A percentile compares a stretch with the other conserved stretches of the same genome.
Evolutionary conservation across 192 early-diverging fungal species (phyloP).

Genomic region (Obelidium mucronatum): DNA sequence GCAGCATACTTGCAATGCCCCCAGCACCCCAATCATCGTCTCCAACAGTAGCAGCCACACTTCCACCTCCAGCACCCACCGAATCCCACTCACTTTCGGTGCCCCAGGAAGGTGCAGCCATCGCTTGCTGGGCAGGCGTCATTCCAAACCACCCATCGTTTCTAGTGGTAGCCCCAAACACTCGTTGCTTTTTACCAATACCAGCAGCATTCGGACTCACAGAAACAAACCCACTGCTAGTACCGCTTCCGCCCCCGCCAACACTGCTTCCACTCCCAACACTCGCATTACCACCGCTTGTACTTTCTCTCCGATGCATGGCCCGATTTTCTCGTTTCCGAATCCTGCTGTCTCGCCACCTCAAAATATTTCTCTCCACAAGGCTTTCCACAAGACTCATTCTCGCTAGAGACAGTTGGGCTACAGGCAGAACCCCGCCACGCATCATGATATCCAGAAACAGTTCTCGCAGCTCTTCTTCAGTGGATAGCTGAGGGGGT

Average conservation of each 20-base stretch:
- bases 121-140: background rate
- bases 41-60: background rate
- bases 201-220: background rate
- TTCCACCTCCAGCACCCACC: background rate
- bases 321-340: slow-evolving; percentile 15
- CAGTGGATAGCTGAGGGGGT: background rate
- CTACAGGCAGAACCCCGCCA: slow-evolving; percentile 40
- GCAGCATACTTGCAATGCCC: background rate
- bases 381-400: slow-evolving; percentile 40
- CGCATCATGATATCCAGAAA: slow-evolving; percentile 52
- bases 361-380: slow-evolving; percentile 49
- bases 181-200: background rate
- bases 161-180: background rate
- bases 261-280: background rate
- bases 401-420: slow-evolving; percentile 29
- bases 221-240: too few species aligned
- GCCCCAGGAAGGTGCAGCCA: background rate
- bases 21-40: slow-evolving; percentile 1
- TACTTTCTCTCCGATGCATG: background rate
- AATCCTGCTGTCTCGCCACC: slow-evolving; percentile 41
- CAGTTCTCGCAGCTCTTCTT: slow-evolving; percentile 39
- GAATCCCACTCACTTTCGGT: background rate
- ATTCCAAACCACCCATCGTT: background rate
- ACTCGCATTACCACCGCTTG: background rate
- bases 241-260: too few species aligned